These are phyloP conservation scores for Colletotrichum lentis DNA, from an alignment of 2,329 filamentous ascomycete species.

Conservation along the genomic window DNA sequence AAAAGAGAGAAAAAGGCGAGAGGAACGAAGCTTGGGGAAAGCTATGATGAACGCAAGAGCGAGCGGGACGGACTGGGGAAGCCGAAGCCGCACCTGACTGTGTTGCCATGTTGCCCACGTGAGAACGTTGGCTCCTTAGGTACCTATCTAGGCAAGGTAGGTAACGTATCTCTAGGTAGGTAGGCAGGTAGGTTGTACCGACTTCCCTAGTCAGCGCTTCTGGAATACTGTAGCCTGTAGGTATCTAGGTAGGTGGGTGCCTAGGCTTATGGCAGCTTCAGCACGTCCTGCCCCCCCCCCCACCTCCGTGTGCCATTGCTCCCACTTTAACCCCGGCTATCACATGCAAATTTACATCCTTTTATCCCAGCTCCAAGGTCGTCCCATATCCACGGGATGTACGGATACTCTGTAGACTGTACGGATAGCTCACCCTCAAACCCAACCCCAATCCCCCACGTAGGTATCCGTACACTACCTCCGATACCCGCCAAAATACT, in stretches of 20 bases:
- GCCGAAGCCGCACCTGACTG: neutral
- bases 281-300: too few species aligned
- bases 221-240: too few species aligned
- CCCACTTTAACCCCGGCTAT: constrained; percentile 18
- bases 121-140: neutral
- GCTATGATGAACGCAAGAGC: neutral
- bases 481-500: neutral
- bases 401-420: too few species aligned
- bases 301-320: neutral
- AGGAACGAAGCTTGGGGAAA: neutral
- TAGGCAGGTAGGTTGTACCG: neutral
- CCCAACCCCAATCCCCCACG: too few species aligned
- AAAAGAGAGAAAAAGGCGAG: too few species aligned
- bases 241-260: too few species aligned
- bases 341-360: constrained; percentile 27
- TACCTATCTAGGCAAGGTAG: neutral
- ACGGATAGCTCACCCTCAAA: too few species aligned
- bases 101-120: neutral
- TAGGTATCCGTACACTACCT: too few species aligned
- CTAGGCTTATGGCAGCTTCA: too few species aligned
- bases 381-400: neutral
- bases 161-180: too few species aligned
- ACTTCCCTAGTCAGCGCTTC: too few species aligned
- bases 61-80: neutral
- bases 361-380: neutral